phyloP scores from a whole-genome alignment of 768 basidiomycete genomes.

The Xerocomellus dryophilus region DNA sequence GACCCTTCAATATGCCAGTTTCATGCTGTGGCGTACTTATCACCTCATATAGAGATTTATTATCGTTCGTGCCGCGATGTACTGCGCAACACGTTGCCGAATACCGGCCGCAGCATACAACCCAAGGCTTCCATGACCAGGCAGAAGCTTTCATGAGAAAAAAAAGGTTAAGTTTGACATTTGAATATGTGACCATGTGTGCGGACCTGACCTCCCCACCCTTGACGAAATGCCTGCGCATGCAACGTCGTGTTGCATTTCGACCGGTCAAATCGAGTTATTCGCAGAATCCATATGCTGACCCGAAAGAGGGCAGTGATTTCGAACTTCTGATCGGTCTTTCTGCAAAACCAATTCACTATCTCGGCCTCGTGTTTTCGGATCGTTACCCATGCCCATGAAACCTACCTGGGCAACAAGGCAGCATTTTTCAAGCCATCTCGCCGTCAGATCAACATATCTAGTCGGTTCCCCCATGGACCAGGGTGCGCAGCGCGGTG shows the following conservation, averaged over 20 bases:
- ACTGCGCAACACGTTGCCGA: neutral
- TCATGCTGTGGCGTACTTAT: neutral
- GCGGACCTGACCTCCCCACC: neutral
- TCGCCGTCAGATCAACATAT: neutral
- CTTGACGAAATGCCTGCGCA: neutral
- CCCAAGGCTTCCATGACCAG: neutral
- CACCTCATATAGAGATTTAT: neutral
- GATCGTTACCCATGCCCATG: slow-evolving; percentile 1
- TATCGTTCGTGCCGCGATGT: neutral
- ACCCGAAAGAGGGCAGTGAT: neutral
- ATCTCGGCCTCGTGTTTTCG: slow-evolving; percentile 10
- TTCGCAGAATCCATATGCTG: neutral
- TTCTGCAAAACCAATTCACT: slow-evolving; percentile 6
- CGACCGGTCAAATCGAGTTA: neutral
- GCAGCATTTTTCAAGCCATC: neutral
- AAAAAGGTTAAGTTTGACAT: slow-evolving; percentile 1
- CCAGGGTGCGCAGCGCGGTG: neutral
- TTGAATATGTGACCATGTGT: neutral
- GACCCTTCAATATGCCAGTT: neutral
- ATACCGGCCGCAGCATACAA: neutral
- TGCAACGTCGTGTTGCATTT: neutral
- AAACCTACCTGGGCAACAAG: neutral
- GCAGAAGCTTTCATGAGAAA: neutral
- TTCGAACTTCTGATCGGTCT: neutral
- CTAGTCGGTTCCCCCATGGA: neutral